phyloP scores from a whole-genome alignment of 2,329 filamentous ascomycete species.

The Microdochium paspali region DNA sequence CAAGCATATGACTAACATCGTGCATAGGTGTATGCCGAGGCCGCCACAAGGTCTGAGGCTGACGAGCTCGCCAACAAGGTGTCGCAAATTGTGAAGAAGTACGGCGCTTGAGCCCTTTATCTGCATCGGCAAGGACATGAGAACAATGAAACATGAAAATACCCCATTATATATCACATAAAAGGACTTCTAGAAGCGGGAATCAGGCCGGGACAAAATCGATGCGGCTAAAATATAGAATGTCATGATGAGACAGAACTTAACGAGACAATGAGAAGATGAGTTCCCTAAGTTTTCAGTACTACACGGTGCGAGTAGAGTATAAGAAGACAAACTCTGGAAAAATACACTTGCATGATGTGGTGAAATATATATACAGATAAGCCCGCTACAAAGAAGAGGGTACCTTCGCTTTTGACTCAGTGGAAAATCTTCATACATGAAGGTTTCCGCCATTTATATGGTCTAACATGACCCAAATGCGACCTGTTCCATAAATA shows the following conservation, averaged over 20 bases:
- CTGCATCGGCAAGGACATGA: not conserved
- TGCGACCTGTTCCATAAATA: too few relatives aligned
- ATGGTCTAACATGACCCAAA: too few relatives aligned
- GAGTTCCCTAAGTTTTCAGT: too few relatives aligned
- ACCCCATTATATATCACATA: not conserved
- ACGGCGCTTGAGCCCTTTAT: constrained; percentile 17
- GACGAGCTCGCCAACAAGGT: constrained; percentile 86
- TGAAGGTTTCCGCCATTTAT: too few relatives aligned
- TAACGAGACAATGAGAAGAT: not conserved
- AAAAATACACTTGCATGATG: too few relatives aligned
- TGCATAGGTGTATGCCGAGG: constrained; percentile 70
- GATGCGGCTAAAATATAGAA: not conserved
- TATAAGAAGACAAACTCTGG: too few relatives aligned
- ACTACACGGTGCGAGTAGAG: too few relatives aligned
- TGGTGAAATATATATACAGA: too few relatives aligned
- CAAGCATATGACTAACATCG: not conserved
- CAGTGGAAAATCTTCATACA: too few relatives aligned
- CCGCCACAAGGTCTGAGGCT: constrained; percentile 77
- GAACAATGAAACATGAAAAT: not conserved
- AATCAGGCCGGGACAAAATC: not conserved
- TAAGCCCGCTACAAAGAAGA: too few relatives aligned
- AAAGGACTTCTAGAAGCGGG: not conserved
- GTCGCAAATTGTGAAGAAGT: constrained; percentile 61
- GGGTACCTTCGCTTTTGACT: too few relatives aligned
- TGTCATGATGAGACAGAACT: not conserved